phyloP scores from a whole-genome alignment of 208 protist species.

The Ichthyophonus hoferi region DNA sequence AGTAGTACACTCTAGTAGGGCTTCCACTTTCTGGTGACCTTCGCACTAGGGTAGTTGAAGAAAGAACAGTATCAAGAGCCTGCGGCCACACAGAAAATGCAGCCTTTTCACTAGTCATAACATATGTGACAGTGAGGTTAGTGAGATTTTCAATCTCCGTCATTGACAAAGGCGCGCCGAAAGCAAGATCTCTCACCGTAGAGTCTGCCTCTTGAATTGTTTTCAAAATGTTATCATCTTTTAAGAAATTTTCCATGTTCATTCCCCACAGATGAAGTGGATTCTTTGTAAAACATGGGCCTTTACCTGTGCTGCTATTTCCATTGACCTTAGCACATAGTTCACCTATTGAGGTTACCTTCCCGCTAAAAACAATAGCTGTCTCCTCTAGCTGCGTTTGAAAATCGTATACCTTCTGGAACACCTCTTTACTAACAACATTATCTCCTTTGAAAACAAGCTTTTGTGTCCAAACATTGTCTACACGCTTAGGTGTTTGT shows the following conservation, averaged over 20 bases:
- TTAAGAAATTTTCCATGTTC: not conserved
- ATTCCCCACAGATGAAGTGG: conserved; percentile 4
- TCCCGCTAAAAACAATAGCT: not conserved
- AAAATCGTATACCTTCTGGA: not conserved
- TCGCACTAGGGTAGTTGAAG: not conserved
- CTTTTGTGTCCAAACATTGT: not conserved
- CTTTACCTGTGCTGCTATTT: not conserved
- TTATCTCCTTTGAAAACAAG: not conserved
- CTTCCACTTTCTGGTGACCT: not conserved
- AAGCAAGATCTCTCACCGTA: not conserved
- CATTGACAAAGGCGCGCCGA: not conserved
- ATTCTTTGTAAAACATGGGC: not conserved
- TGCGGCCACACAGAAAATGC: not conserved
- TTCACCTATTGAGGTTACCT: not conserved
- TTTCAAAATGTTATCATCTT: not conserved
- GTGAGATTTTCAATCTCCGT: not conserved
- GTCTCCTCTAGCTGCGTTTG: not conserved
- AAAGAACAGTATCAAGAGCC: not conserved
- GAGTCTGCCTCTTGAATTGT: not conserved
- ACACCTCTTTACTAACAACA: not conserved
- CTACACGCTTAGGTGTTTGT: not conserved
- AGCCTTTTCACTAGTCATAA: not conserved
- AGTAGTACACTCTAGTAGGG: not conserved
- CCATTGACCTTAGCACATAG: not conserved
- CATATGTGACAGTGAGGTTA: not conserved